Conservation (phyloP, 768 basidiomycete species). For the Mycena rebaudengoi region DNA sequence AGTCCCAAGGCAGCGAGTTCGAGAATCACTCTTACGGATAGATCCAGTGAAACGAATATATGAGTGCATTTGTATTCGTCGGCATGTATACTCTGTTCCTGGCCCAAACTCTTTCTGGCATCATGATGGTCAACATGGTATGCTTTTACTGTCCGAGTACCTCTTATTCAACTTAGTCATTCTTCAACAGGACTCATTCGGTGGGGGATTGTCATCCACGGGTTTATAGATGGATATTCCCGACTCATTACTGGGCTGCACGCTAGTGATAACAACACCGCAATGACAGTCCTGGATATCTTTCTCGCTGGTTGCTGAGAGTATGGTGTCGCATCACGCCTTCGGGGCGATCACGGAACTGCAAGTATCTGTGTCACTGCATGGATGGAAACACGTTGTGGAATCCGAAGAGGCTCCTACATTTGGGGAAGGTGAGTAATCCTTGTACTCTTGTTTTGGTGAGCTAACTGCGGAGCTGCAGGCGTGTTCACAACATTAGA, state of each 20-base stretch:
- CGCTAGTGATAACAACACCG: constrained; percentile 12
- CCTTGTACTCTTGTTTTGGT: neutral
- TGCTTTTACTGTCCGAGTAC: neutral
- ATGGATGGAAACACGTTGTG: neutral
- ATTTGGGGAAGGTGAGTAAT: neutral
- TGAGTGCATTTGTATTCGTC: constrained; percentile 22
- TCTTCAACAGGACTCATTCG: constrained; percentile 7
- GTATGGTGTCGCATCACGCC: neutral
- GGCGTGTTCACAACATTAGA: constrained; percentile 49
- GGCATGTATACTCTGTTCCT: constrained; percentile 34
- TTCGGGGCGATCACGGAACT: neutral
- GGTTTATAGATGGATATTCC: constrained; percentile 12
- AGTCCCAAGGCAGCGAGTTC: constrained; percentile 20
- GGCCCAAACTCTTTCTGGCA: constrained; percentile 46
- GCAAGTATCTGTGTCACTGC: neutral
- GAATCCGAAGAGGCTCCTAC: neutral
- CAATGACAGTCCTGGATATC: neutral
- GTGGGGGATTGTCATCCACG: constrained; percentile 14
- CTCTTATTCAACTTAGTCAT: neutral
- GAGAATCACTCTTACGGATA: constrained; percentile 20
- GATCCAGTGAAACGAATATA: constrained; percentile 26
- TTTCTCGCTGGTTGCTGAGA: neutral
- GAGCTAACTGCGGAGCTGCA: constrained; percentile 8
- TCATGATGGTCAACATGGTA: constrained; percentile 31
- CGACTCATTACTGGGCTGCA: constrained; percentile 4